phyloP scores from a whole-genome alignment of 352 stramenopile species.

The Phytophthora aleatoria region DNA sequence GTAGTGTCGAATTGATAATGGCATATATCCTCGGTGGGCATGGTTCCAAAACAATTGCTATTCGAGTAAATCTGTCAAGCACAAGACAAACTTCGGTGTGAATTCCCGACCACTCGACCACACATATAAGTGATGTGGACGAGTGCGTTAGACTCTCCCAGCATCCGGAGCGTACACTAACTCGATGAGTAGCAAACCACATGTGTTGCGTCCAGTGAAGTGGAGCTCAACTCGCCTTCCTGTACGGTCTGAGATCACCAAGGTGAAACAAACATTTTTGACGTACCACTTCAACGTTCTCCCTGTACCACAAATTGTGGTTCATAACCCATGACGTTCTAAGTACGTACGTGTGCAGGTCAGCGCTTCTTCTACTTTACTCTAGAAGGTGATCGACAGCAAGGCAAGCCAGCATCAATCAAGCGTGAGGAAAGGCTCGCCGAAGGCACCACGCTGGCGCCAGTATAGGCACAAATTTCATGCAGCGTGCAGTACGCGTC shows the following conservation, averaged over 20 bases:
- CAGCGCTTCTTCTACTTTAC: not conserved
- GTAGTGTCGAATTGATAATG: not conserved
- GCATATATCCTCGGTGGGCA: not conserved
- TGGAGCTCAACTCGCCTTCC: conserved; percentile 9
- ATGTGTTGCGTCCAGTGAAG: conserved; percentile 3
- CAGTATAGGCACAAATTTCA: conserved; percentile 27
- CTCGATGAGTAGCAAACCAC: conserved; percentile 10
- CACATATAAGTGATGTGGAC: not conserved
- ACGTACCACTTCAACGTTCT: conserved; percentile 12
- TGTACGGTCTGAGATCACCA: conserved; percentile 6
- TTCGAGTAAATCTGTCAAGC: not conserved
- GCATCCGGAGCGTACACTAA: conserved; percentile 17
- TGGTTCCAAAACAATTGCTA: not conserved
- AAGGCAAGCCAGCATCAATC: not conserved
- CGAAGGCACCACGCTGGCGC: conserved; percentile 10
- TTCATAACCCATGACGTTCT: not conserved
- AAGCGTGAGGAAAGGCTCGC: conserved; percentile 26
- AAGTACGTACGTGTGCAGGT: not conserved
- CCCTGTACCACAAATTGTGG: not conserved
- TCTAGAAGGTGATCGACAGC: not conserved
- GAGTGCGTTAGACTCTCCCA: conserved; percentile 6
- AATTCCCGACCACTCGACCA: not conserved
- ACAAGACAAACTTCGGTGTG: not conserved
- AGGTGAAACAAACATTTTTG: conserved; percentile 4
- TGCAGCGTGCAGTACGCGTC: not conserved